phyloP scores from a whole-genome alignment of 106 monocot genomes.

The Gastrodia elata region DNA sequence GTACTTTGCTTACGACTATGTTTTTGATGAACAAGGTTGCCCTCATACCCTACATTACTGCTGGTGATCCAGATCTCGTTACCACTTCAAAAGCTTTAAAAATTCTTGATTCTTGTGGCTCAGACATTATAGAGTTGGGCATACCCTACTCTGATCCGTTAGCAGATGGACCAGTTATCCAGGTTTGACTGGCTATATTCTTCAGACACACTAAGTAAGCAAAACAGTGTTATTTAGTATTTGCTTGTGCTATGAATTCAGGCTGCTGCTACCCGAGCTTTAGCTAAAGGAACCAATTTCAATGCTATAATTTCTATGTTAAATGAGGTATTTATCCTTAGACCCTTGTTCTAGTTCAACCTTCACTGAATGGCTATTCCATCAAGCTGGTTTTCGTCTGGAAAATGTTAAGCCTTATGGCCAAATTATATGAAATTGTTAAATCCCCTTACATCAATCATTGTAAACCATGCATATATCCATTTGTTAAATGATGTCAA shows the following conservation, averaged over 20 bases:
- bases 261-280: conserved; percentile 59
- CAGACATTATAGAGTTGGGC: conserved; percentile 90
- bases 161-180: conserved; percentile 94
- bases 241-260: conserved; percentile 4
- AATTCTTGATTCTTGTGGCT: conserved; percentile 85
- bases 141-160: conserved; percentile 93
- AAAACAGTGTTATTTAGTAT: background rate
- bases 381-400: background rate
- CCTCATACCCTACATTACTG: conserved; percentile 85
- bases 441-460: background rate
- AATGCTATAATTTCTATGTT: conserved; percentile 70
- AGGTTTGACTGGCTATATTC: conserved; percentile 30
- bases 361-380: background rate
- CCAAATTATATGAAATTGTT: background rate
- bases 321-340: conserved; percentile 42
- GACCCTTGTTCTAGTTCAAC: background rate
- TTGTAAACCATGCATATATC: conserved; percentile 4
- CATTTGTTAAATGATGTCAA: background rate
- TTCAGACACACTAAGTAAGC: background rate
- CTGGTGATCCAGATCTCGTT: conserved; percentile 81
- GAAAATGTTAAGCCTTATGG: background rate
- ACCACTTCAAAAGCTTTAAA: conserved; percentile 84
- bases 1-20: background rate
- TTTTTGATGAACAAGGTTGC: conserved; percentile 51
- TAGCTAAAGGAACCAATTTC: conserved; percentile 77